Evolutionary conservation across 2,329 filamentous ascomycete genomes (phyloP).

Genomic region (Thermothelomyces thermophilus): DNA sequence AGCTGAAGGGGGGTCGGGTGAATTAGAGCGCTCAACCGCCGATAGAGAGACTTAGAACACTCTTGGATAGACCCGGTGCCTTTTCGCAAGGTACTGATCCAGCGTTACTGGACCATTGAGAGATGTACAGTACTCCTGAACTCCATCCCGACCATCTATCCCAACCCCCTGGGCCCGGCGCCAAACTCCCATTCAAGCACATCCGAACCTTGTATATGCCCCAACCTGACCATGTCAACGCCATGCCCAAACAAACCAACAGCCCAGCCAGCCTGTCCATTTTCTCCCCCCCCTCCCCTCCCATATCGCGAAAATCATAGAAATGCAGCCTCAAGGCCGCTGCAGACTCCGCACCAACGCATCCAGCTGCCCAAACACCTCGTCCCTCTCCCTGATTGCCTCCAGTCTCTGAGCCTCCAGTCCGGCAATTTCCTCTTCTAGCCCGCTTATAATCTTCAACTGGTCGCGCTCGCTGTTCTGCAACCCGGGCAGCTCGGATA

Average conservation of each 20-base stretch:
- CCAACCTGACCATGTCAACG: neutral
- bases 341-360: slow-evolving; percentile 45
- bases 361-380: slow-evolving; percentile 54
- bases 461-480: slow-evolving; percentile 75
- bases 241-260: neutral
- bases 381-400: slow-evolving; percentile 57
- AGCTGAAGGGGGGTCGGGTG: neutral
- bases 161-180: neutral
- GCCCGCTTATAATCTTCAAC: slow-evolving; percentile 56
- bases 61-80: neutral
- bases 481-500: slow-evolving; percentile 67
- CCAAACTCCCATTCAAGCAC: neutral
- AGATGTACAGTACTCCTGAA: neutral
- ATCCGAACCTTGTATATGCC: neutral
- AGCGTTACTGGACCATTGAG: neutral
- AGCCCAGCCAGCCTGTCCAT: neutral
- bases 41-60: neutral
- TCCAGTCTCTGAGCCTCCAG: slow-evolving; percentile 57
- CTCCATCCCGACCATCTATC: neutral
- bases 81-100: too few species aligned
- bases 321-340: slow-evolving; percentile 23
- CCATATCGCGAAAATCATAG: too few species aligned
- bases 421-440: slow-evolving; percentile 58
- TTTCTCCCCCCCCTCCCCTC: neutral
- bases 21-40: neutral